Evolutionary conservation across 176 grass and related monocot species (phyloP).

Genomic region (Bromus sterilis): DNA sequence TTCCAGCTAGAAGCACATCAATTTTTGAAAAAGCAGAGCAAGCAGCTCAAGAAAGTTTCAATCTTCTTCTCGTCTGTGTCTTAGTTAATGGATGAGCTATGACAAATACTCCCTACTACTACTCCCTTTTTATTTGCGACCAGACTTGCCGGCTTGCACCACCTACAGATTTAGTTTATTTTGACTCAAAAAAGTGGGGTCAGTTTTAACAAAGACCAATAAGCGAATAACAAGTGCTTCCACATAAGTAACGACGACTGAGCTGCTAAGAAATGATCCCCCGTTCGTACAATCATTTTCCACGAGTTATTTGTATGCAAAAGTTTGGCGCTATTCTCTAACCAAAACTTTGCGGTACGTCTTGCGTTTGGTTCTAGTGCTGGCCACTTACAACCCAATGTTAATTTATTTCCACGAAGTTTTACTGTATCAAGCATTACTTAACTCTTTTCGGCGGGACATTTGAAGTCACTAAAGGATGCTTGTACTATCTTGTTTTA

Average conservation of each 20-base stretch:
- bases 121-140: conserved; percentile 6
- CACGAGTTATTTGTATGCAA: neutral
- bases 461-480: neutral
- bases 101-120: neutral
- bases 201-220: conserved; percentile 49
- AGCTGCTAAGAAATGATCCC: neutral
- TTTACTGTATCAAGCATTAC: neutral
- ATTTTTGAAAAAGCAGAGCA: neutral
- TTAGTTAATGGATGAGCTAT: conserved; percentile 9
- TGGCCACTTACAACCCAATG: neutral
- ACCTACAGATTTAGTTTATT: conserved; percentile 14
- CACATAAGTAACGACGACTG: conserved; percentile 38
- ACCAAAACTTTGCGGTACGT: neutral
- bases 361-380: neutral
- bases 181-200: conserved; percentile 14
- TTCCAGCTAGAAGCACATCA: neutral
- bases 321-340: neutral
- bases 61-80: conserved; percentile 3
- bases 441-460: neutral
- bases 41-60: neutral
- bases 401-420: conserved; percentile 1
- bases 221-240: conserved; percentile 10
- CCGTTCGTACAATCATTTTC: neutral
- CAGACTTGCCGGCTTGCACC: conserved; percentile 7
- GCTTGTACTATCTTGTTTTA: neutral